Evolutionary conservation across 805 yeast species (phyloP).

Genomic region (Nakazawaea wickerhamii): DNA sequence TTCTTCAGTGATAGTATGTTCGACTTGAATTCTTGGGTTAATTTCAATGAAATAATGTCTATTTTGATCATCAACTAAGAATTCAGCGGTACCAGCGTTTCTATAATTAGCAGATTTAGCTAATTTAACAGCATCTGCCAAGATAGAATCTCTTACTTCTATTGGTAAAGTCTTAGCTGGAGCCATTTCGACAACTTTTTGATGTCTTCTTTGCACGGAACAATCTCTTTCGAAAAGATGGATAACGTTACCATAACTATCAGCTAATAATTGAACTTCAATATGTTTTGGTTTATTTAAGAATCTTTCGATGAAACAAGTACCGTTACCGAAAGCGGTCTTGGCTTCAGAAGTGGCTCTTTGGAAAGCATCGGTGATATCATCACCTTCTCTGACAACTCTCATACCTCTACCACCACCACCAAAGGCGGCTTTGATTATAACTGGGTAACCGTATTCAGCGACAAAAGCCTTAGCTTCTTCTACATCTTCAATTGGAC

Average conservation of each 20-base stretch:
- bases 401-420: slow-evolving; percentile 99
- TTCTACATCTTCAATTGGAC: slow-evolving; percentile 78
- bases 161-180: slow-evolving; percentile 90
- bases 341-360: slow-evolving; percentile 94
- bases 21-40: slow-evolving; percentile 97
- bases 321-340: slow-evolving; percentile 97
- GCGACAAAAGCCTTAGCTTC: slow-evolving; percentile 79
- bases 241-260: slow-evolving; percentile 87
- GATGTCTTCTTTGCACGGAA: slow-evolving; percentile 99
- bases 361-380: slow-evolving; percentile 81
- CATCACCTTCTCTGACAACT: slow-evolving; percentile 96
- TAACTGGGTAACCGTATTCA: slow-evolving; percentile 89
- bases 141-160: slow-evolving; percentile 82
- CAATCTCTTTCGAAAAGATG: slow-evolving; percentile 97
- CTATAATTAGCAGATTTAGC: slow-evolving; percentile 86
- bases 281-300: slow-evolving; percentile 95
- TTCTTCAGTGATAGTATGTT: slow-evolving; percentile 98
- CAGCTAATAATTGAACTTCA: slow-evolving; percentile 95
- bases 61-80: slow-evolving; percentile 86
- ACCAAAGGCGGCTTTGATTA: slow-evolving; percentile 97
- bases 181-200: slow-evolving; percentile 97
- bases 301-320: slow-evolving; percentile 95
- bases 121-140: slow-evolving; percentile 89
- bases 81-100: slow-evolving; percentile 98
- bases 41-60: slow-evolving; percentile 97